These are phyloP conservation scores for Apostasia shenzhenica DNA, from an alignment of 106 monocot species.

Conservation along the genomic window DNA sequence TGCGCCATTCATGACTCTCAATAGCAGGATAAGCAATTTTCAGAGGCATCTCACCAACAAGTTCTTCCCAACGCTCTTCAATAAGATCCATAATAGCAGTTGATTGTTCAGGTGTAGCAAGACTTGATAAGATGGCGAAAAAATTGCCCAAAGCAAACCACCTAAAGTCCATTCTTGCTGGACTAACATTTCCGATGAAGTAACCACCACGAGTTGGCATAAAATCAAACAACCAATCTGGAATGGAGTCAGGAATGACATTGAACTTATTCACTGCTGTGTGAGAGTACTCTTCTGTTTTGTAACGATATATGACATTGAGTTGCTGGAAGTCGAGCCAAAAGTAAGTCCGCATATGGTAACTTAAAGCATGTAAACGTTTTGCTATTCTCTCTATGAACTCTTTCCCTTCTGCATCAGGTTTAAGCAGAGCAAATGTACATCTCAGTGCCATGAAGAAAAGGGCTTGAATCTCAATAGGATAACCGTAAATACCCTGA, in stretches of 20 bases:
- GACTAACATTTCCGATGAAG: slow-evolving; percentile 45
- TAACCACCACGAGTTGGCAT: slow-evolving; percentile 18
- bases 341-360: slow-evolving; percentile 35
- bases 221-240: slow-evolving; percentile 22
- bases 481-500: slow-evolving; percentile 47
- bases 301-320: slow-evolving; percentile 38
- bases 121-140: slow-evolving; percentile 35
- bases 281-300: slow-evolving; percentile 43
- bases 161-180: slow-evolving; percentile 39
- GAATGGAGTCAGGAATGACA: slow-evolving; percentile 38
- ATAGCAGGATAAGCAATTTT: slow-evolving; percentile 72
- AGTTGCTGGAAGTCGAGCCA: slow-evolving; percentile 38
- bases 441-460: slow-evolving; percentile 45
- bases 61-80: slow-evolving; percentile 75
- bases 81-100: slow-evolving; percentile 89
- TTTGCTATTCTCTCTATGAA: slow-evolving; percentile 21
- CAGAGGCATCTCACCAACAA: slow-evolving; percentile 77
- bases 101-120: slow-evolving; percentile 53
- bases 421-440: slow-evolving; percentile 17
- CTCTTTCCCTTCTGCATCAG: slow-evolving; percentile 26
- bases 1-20: slow-evolving; percentile 71
- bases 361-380: slow-evolving; percentile 37
- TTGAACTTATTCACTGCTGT: slow-evolving; percentile 44
- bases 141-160: slow-evolving; percentile 43
- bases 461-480: slow-evolving; percentile 45